A percentile compares a stretch with the other conserved stretches of the same genome.
phyloP scores from a whole-genome alignment of 768 basidiomycete genomes.

The Leccinum imitatum region DNA sequence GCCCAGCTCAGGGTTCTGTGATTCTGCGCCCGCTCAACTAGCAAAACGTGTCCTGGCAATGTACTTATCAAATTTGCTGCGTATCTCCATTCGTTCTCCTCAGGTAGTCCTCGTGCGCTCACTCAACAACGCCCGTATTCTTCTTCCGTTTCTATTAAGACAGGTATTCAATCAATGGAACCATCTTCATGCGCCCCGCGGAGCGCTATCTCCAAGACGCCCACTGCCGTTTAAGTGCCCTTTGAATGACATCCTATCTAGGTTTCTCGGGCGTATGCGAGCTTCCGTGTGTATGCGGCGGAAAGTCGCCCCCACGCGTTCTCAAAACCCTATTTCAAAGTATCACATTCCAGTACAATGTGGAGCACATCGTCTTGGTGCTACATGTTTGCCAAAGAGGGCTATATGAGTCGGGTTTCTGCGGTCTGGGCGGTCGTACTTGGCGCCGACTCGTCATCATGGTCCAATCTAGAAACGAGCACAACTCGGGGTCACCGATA shows the following conservation, averaged over 20 bases:
- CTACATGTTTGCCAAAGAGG: constrained; percentile 44
- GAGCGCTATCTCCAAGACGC: constrained; percentile 15
- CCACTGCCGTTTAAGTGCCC: constrained; percentile 32
- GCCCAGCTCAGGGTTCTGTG: constrained; percentile 36
- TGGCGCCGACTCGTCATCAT: constrained; percentile 24
- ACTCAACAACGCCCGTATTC: neutral
- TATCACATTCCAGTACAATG: constrained; percentile 4
- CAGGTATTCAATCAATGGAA: constrained; percentile 44
- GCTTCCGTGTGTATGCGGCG: constrained; percentile 25
- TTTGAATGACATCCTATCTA: constrained; percentile 45
- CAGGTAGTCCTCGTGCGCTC: neutral
- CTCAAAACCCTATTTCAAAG: constrained; percentile 48
- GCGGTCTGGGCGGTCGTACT: neutral
- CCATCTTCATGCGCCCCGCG: constrained; percentile 11
- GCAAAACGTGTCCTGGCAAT: constrained; percentile 40
- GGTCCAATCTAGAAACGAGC: constrained; percentile 51
- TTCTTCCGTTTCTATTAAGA: neutral
- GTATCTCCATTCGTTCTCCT: neutral
- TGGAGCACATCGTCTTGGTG: constrained; percentile 24
- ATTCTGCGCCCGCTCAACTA: constrained; percentile 57
- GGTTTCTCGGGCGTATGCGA: constrained; percentile 38
- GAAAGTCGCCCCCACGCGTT: constrained; percentile 45
- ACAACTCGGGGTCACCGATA: constrained; percentile 31
- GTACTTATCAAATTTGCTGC: neutral
- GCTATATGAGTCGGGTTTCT: constrained; percentile 54